Evolutionary conservation across 768 basidiomycete species (phyloP).

Genomic region (Cystobasidium onofrii): DNA sequence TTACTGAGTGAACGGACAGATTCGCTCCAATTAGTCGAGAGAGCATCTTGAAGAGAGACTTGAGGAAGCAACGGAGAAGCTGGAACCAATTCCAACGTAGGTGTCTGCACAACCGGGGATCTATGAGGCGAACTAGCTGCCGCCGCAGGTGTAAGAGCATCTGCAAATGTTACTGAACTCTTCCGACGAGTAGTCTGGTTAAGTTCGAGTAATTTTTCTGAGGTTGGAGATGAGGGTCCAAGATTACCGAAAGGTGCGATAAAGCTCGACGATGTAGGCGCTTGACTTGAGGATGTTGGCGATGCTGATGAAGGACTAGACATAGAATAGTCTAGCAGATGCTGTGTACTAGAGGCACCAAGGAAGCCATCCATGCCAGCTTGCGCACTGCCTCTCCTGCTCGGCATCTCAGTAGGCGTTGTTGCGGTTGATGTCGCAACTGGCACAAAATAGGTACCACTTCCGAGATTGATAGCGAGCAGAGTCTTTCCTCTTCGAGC

Average conservation of each 20-base stretch:
- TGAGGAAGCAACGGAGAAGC: conserved; percentile 9
- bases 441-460: conserved; percentile 20
- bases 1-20: neutral
- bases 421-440: neutral
- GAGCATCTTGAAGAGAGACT: neutral
- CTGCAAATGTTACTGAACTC: conserved; percentile 25
- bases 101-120: neutral
- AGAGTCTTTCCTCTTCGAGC: conserved; percentile 6
- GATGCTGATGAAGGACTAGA: neutral
- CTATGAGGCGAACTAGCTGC: neutral
- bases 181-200: neutral
- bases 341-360: neutral
- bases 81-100: neutral
- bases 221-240: neutral
- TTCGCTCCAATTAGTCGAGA: neutral
- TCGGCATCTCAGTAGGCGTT: neutral
- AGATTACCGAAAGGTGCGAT: neutral
- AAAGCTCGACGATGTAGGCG: neutral
- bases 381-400: neutral
- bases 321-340: neutral
- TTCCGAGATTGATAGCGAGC: conserved; percentile 14
- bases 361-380: neutral
- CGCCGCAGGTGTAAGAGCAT: neutral
- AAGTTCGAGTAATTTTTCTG: neutral
- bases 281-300: neutral